These are phyloP conservation scores for Chlamydomonas sphaeroides DNA, from an alignment of 139 green algal genomes.

Conservation along the genomic window DNA sequence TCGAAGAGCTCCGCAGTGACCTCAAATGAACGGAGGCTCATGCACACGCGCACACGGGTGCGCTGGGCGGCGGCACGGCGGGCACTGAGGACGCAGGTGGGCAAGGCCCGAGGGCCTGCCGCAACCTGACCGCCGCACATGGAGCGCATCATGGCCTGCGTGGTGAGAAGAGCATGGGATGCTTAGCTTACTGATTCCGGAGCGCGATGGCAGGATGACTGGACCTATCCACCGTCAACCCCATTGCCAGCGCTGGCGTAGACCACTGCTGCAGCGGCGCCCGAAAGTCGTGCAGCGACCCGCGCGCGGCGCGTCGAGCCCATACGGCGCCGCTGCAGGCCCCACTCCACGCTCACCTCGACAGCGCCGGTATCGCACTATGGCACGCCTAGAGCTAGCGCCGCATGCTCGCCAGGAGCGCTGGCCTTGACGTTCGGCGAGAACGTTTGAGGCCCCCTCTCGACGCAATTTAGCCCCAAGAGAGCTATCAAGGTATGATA, in stretches of 20 bases:
- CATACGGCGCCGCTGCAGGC: neutral
- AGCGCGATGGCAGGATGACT: constrained; percentile 5
- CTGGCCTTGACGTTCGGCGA: neutral
- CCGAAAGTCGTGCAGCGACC: neutral
- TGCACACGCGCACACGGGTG: neutral
- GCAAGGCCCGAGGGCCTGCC: constrained; percentile 3
- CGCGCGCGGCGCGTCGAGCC: no score
- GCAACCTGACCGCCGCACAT: constrained; percentile 1
- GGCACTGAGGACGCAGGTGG: neutral
- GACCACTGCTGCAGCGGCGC: neutral
- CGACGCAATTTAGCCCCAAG: neutral
- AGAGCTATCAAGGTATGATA: neutral
- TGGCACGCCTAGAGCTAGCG: neutral
- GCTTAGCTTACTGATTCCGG: neutral
- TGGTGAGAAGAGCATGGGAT: neutral
- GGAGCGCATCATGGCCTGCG: constrained; percentile 5
- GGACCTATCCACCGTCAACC: neutral
- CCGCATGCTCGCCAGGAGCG: neutral
- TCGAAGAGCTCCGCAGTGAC: neutral
- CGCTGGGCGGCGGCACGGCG: neutral
- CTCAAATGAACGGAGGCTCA: neutral
- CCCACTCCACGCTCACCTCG: neutral
- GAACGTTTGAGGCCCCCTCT: neutral
- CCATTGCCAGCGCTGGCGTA: neutral
- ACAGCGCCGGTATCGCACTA: neutral